Base-by-base conservation (phyloP, 2,329 filamentous ascomycete species). In the Colletotrichum sp. region DNA sequence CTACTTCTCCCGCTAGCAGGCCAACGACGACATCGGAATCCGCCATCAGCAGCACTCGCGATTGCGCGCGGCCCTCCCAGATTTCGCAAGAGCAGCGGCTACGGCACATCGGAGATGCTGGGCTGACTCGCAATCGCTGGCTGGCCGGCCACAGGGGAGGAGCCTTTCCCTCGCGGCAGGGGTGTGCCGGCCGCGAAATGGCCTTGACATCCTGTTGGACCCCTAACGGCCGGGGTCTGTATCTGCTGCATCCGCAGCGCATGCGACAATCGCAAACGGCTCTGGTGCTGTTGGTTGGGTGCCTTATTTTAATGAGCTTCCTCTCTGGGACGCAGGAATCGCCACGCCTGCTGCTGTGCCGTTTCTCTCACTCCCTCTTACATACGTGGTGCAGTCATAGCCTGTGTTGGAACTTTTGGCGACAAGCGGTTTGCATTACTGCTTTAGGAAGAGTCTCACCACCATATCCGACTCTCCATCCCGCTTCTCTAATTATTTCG, bases 41-140 rank as follows among this genome's bases (percentile, higher is more conserved):
- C n/a, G n/a, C 43, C 13, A 48, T 48, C 43, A 48, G 43, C 43
- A 21, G n/a, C 43, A 21, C 43, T 12, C 18, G 5, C 43, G 6
- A 21, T 21, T 21, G 43, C n/a, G 18, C 9, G 43, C 18, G 3
- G 4, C 43, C 43, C 43, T 21, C n/a, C 2, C 18, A 48, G n/a
- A 48, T 48, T 48, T 48, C 43, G 43, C 43, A 7, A 48, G 18
- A 48, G 43, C 3, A 48, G 43, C 43, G 10, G 18, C 43, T 21
- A 48, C 18, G 34, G 57, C 57, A 34, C 28, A 34, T 61, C 30
- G 28, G n/a, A 30, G 58, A 21, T 21, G 57, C 15, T 28, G 4
- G 52, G 55, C 60, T 73, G 73, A 75, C 73, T 73, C 73, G 73
- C 34, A 32, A 24, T 8, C 24, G 43, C 28, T n/a, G 34, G 18